Percentiles rank a stretch among this genome's conserved stretches.
Evolutionary conservation across 2,329 filamentous ascomycete genomes (phyloP).

Genomic region (Penicillium sp.): DNA sequence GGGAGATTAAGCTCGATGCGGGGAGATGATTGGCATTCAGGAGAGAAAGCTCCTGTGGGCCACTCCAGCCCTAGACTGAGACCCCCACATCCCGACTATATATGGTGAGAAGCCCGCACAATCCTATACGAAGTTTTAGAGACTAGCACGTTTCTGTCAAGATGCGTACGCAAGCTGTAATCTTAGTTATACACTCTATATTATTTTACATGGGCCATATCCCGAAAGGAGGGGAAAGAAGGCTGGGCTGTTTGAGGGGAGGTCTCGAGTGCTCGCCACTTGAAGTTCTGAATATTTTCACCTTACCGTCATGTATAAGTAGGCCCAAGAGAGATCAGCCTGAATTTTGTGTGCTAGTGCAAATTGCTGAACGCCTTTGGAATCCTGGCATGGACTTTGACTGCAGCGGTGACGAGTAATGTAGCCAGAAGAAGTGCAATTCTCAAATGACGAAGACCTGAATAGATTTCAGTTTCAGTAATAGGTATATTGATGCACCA

Average conservation of each 20-base stretch:
- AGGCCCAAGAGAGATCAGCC: no score
- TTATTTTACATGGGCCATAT: conserved; percentile 1
- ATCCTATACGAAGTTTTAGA: not conserved
- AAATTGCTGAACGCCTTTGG: not conserved
- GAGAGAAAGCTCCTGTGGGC: conserved; percentile 8
- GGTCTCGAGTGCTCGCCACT: not conserved
- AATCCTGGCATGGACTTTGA: no score
- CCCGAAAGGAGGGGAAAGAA: not conserved
- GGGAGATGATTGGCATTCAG: not conserved
- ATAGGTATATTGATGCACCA: not conserved
- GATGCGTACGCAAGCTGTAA: not conserved
- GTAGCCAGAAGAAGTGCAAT: not conserved
- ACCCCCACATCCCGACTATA: conserved; percentile 14
- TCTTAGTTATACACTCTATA: not conserved
- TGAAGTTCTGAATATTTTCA: not conserved
- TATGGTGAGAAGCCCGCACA: not conserved
- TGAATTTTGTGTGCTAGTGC: no score
- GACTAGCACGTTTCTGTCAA: not conserved
- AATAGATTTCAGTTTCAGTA: not conserved
- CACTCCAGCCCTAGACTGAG: not conserved
- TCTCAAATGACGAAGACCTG: not conserved
- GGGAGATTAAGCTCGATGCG: not conserved
- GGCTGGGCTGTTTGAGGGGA: not conserved
- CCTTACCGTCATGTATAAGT: not conserved
- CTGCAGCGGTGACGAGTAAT: no score